Base-by-base conservation (phyloP, 1,139 yeast species). In the Pichia sp. region DNA sequence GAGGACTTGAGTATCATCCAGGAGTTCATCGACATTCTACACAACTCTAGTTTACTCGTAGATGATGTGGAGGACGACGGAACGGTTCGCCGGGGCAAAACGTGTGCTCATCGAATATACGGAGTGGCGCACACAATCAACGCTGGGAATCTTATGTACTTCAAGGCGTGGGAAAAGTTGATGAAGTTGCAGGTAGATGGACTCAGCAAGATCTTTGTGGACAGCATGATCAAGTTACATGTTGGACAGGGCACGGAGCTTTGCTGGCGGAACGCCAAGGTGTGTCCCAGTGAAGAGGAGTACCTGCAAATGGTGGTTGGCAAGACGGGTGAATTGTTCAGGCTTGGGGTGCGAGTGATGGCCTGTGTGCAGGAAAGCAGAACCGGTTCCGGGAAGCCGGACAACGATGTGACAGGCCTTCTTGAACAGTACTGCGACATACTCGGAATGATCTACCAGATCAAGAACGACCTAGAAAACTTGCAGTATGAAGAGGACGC, bases 1-100 rank as follows among this genome's bases (percentile, higher is more conserved):
- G 67, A 59, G 1, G 64, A 68, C 29, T 61, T 81, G 11, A 62
- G 52, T 0, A 64, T 69, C 34, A 72, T 84, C 13, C 70, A 76
- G 42, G 65, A 70, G 8, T 72, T 82, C 38, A 76, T 85, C 16
- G 81, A 79, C 56, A 77, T 78, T 55, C 71, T 87, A 45, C 95
- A 87, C 66, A 78, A 81, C 8, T 80, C 90, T 0, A 84, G 90
- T 8, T 68, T 87, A 55, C 69, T 85, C 53, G 81, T 90, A 34
- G 97, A 90, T 68, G 97, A 90, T 66, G 87, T 90, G 34, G 98
- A 90, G 66, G 98, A 90, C 67, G 75, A 72, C 49, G 86, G 95
- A 0, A 72, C 70, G 34, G 72, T 80, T 49, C 75, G 98, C 59
- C 72, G 98, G 38, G 97, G 97, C 0, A 70, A 74, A 26, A 87